Evolutionary conservation across 2,329 filamentous ascomycete genomes (phyloP).

Genomic region (Colletotrichum sp.): DNA sequence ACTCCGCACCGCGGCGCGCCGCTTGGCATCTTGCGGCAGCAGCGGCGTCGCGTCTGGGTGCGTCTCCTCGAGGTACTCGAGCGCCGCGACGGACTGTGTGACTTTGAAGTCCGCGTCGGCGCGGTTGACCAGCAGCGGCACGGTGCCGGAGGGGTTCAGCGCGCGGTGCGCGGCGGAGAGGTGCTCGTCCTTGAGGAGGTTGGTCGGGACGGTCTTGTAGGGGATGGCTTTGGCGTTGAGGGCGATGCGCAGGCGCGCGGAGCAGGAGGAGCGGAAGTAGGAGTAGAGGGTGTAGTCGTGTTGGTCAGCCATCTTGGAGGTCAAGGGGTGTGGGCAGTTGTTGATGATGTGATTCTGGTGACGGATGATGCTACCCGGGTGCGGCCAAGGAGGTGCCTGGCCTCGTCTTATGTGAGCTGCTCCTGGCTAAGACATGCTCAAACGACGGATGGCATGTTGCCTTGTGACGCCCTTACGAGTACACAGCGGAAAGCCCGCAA

Average conservation of each 20-base stretch:
- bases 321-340: background rate
- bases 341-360: background rate
- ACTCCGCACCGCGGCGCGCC: slow-evolving; percentile 56
- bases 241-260: slow-evolving; percentile 65
- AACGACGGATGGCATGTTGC: background rate
- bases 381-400: background rate
- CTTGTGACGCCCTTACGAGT: background rate
- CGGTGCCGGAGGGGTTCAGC: slow-evolving; percentile 58
- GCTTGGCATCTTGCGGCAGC: slow-evolving; percentile 49
- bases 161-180: slow-evolving; percentile 44
- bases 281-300: slow-evolving; percentile 53
- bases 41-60: slow-evolving; percentile 45
- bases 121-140: slow-evolving; percentile 57
- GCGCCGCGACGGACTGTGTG: slow-evolving; percentile 62
- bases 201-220: slow-evolving; percentile 52
- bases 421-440: background rate
- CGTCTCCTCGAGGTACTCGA: slow-evolving; percentile 67
- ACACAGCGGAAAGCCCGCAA: background rate
- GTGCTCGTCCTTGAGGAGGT: slow-evolving; percentile 61
- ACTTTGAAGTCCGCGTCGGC: slow-evolving; percentile 42
- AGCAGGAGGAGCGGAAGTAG: slow-evolving; percentile 69
- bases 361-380: background rate
- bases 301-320: background rate
- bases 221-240: slow-evolving; percentile 58
- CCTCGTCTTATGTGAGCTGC: background rate